Conservation (phyloP, 176 grass and related monocot species). For the Lolium perenne region DNA sequence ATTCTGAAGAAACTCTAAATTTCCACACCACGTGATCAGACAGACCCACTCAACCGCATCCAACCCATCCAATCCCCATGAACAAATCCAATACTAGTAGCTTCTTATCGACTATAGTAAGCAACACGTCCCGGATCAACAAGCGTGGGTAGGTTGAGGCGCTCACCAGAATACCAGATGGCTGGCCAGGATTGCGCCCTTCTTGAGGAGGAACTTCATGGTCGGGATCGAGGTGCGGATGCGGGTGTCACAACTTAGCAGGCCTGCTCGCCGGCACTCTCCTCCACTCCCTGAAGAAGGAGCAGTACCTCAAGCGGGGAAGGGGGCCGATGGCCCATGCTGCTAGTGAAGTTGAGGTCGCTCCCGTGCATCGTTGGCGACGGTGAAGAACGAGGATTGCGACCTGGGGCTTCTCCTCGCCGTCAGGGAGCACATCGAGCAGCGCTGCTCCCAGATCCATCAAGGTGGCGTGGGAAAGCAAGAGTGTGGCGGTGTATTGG, state of each 20-base stretch:
- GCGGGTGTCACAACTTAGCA: constrained; percentile 55
- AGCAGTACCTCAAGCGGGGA: too few species aligned
- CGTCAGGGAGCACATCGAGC: too few species aligned
- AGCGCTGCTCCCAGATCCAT: too few species aligned
- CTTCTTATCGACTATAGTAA: background rate
- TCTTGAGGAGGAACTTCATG: constrained; percentile 80
- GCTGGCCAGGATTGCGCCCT: constrained; percentile 82
- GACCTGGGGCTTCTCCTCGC: too few species aligned
- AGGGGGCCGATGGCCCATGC: too few species aligned
- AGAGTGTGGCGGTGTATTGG: too few species aligned
- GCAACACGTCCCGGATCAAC: background rate
- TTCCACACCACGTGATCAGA: background rate
- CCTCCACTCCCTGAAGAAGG: too few species aligned
- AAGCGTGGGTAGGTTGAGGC: background rate
- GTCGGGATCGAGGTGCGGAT: constrained; percentile 89
- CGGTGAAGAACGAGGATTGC: too few species aligned
- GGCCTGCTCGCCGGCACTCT: too few species aligned
- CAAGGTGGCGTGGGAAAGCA: too few species aligned
- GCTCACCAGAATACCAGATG: constrained; percentile 74
- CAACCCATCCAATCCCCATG: background rate
- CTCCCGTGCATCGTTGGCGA: too few species aligned
- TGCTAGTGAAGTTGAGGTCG: too few species aligned
- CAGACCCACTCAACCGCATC: background rate
- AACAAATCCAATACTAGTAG: background rate
- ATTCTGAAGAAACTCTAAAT: background rate